These are phyloP conservation scores for Vitis labrusca DNA, from an alignment of 164 flowering plant genomes.

Conservation along the genomic window DNA sequence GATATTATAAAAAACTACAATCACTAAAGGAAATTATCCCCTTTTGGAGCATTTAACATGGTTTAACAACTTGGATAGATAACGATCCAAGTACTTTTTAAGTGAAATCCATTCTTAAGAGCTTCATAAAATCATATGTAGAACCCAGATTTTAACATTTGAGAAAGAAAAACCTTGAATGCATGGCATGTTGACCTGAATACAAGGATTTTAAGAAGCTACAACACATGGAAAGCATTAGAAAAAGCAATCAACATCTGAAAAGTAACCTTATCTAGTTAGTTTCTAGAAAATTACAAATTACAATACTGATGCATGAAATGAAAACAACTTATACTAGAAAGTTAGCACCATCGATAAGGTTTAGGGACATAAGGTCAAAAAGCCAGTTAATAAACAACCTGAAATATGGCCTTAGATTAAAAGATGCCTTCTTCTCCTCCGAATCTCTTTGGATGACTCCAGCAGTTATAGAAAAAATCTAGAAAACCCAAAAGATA, in stretches of 20 bases:
- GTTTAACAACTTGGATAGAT: no score
- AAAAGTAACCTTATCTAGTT: not conserved
- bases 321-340: constrained; percentile 45
- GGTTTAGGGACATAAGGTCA: constrained; percentile 70
- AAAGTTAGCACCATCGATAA: constrained; percentile 68
- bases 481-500: constrained; percentile 33
- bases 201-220: constrained; percentile 79
- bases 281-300: not conserved
- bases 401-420: constrained; percentile 91
- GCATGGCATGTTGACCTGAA: constrained; percentile 58
- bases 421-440: constrained; percentile 74
- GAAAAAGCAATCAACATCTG: constrained; percentile 81
- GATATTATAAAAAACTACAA: not conserved
- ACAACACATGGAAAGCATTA: constrained; percentile 83
- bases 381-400: constrained; percentile 82
- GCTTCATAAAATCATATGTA: no score
- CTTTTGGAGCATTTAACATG: no score
- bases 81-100: no score
- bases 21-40: no score
- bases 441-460: constrained; percentile 83
- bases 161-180: no score
- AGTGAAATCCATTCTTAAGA: no score
- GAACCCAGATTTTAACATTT: no score
- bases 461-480: constrained; percentile 71
- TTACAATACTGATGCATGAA: not conserved